phyloP scores from a whole-genome alignment of 2,329 filamentous ascomycete genomes.

The Aspergillus ochraceus region DNA sequence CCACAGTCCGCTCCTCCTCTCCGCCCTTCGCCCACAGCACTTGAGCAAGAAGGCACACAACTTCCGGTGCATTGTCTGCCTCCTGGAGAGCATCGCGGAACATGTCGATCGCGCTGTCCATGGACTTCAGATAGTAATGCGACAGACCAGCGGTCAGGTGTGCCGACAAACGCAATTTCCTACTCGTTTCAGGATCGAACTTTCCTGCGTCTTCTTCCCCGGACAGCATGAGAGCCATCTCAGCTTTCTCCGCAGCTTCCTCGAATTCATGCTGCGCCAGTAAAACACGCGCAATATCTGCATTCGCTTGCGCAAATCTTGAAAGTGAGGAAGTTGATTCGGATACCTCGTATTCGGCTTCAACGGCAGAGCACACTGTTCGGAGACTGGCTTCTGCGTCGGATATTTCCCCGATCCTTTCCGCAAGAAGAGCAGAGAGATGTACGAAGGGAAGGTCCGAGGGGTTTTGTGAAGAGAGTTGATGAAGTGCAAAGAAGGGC shows the following conservation, averaged over 20 bases:
- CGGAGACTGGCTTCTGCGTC: constrained; percentile 66
- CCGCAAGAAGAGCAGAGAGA: constrained; percentile 75
- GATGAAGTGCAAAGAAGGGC: constrained; percentile 83
- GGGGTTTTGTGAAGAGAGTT: constrained; percentile 71
- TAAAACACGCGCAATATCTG: constrained; percentile 81
- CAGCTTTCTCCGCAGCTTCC: constrained; percentile 74
- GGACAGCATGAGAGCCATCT: constrained; percentile 75
- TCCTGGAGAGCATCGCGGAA: constrained; percentile 80
- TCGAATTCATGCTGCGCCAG: constrained; percentile 67
- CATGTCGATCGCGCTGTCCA: constrained; percentile 70
- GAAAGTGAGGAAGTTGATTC: constrained; percentile 74
- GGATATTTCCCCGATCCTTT: constrained; percentile 70
- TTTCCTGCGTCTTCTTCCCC: constrained; percentile 70
- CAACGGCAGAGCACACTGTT: constrained; percentile 66
- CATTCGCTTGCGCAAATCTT: constrained; percentile 77
- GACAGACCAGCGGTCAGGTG: constrained; percentile 84
- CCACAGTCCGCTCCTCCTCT: constrained; percentile 70
- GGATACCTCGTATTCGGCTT: constrained; percentile 79
- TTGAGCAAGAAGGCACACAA: constrained; percentile 83
- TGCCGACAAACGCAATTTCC: constrained; percentile 74
- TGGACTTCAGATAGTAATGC: constrained; percentile 67
- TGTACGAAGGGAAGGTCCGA: constrained; percentile 73
- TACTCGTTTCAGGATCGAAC: constrained; percentile 60
- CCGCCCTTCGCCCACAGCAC: constrained; percentile 89
- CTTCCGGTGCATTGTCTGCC: constrained; percentile 73